phyloP scores from a whole-genome alignment of 441 rosid genomes.

The Brassica balearica region DNA sequence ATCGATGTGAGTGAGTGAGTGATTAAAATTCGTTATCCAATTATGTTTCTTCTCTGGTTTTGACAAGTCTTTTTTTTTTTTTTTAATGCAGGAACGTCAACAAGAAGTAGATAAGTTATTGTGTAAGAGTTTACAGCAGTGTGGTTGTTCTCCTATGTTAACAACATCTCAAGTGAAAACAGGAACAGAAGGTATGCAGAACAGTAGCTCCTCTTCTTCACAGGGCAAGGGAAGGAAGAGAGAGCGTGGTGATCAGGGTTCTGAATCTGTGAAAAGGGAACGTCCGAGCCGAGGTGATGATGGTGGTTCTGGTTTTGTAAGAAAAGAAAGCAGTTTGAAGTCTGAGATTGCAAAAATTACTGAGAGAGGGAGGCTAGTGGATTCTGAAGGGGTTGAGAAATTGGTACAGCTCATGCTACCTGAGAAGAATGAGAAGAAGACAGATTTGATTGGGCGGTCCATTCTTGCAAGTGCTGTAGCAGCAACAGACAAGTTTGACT shows the following conservation, averaged over 20 bases:
- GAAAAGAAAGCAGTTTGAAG: slow-evolving; percentile 64
- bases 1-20: slow-evolving; percentile 63
- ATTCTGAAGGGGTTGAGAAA: slow-evolving; percentile 78
- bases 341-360: slow-evolving; percentile 78
- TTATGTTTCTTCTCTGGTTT: slow-evolving; percentile 2
- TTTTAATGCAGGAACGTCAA: slow-evolving; percentile 65
- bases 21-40: slow-evolving; percentile 18
- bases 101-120: slow-evolving; percentile 86
- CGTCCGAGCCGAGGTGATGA: slow-evolving; percentile 68
- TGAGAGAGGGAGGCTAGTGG: slow-evolving; percentile 87
- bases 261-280: slow-evolving; percentile 78
- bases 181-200: slow-evolving; percentile 55
- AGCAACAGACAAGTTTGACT: slow-evolving; percentile 81
- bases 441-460: slow-evolving; percentile 69
- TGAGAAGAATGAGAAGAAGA: slow-evolving; percentile 72
- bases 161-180: slow-evolving; percentile 69
- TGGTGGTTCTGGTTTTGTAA: slow-evolving; percentile 57
- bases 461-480: slow-evolving; percentile 83
- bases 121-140: slow-evolving; percentile 71
- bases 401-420: slow-evolving; percentile 78
- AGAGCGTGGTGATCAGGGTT: slow-evolving; percentile 84
- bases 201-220: slow-evolving; percentile 59
- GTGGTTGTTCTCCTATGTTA: slow-evolving; percentile 85
- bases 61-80: slow-evolving; percentile 20
- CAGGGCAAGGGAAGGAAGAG: slow-evolving; percentile 93